Percentiles rank a stretch among this genome's conserved stretches.
Evolutionary conservation across 2,329 filamentous ascomycete genomes (phyloP).

Genomic region (Ophiosphaerella herpotricha): DNA sequence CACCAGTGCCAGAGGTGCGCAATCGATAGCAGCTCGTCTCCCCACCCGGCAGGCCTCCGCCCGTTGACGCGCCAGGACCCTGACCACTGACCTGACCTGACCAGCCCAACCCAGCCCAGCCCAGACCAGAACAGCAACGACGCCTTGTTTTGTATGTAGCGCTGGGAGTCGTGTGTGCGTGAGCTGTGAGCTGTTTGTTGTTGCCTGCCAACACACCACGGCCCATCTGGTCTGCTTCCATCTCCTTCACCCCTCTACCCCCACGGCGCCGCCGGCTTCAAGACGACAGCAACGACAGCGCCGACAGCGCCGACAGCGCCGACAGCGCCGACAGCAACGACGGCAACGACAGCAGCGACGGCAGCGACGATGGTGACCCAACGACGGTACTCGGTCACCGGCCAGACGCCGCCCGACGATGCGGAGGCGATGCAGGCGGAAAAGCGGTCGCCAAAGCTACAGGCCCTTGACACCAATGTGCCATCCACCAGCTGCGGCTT

Average conservation of each 20-base stretch:
- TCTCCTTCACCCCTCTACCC: background rate
- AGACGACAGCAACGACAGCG: too few species aligned
- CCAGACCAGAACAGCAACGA: slow-evolving; percentile 11
- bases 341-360: background rate
- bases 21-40: slow-evolving; percentile 26
- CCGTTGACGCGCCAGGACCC: slow-evolving; percentile 21
- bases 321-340: background rate
- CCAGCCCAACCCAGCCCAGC: slow-evolving; percentile 29
- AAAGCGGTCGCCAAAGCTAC: slow-evolving; percentile 38
- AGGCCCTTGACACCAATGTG: slow-evolving; percentile 43
- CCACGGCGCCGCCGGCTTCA: background rate
- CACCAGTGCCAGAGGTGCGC: slow-evolving; percentile 12
- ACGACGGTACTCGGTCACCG: slow-evolving; percentile 45
- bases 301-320: background rate
- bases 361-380: slow-evolving; percentile 32
- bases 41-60: slow-evolving; percentile 32
- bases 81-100: slow-evolving; percentile 7
- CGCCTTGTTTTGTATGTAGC: slow-evolving; percentile 7
- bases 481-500: slow-evolving; percentile 38
- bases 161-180: too few species aligned
- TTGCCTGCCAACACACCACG: slow-evolving; percentile 19
- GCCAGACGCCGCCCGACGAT: slow-evolving; percentile 43
- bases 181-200: too few species aligned
- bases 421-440: slow-evolving; percentile 36
- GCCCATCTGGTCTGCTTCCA: slow-evolving; percentile 8